A percentile compares a stretch with the other conserved stretches of the same genome.
Conservation (phyloP, 176 grass and related monocot species). For the Carex pumila region DNA sequence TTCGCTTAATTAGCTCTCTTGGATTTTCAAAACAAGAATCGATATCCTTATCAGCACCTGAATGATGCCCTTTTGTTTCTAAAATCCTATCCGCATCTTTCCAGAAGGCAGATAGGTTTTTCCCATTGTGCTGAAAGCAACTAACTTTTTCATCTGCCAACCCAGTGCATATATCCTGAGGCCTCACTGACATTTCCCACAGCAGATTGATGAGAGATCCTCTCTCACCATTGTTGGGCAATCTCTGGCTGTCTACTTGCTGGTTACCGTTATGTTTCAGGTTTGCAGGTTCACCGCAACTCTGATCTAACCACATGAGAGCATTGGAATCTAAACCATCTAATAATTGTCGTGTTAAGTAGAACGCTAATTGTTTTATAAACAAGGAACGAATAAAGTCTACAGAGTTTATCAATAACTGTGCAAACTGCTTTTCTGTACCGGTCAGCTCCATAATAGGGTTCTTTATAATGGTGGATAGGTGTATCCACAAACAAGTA, state of each 20-base stretch:
- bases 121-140: slow-evolving; percentile 35
- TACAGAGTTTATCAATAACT: slow-evolving; percentile 41
- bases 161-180: slow-evolving; percentile 55
- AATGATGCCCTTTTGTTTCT: slow-evolving; percentile 50
- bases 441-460: slow-evolving; percentile 35
- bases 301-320: slow-evolving; percentile 53
- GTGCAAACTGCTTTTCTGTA: slow-evolving; percentile 35
- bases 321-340: slow-evolving; percentile 30
- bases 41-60: slow-evolving; percentile 23
- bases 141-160: slow-evolving; percentile 61
- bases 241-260: slow-evolving; percentile 28
- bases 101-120: slow-evolving; percentile 49
- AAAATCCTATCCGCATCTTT: slow-evolving; percentile 41
- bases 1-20: slow-evolving; percentile 76
- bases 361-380: slow-evolving; percentile 59
- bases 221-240: slow-evolving; percentile 36
- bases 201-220: slow-evolving; percentile 46
- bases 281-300: slow-evolving; percentile 26
- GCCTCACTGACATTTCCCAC: slow-evolving; percentile 52
- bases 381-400: slow-evolving; percentile 59
- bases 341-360: slow-evolving; percentile 46
- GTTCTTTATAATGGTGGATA: slow-evolving; percentile 48
- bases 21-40: slow-evolving; percentile 46
- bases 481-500: slow-evolving; percentile 58
- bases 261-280: slow-evolving; percentile 30